Conservation (phyloP, 805 yeast species). For the Candida chauliodis region DNA sequence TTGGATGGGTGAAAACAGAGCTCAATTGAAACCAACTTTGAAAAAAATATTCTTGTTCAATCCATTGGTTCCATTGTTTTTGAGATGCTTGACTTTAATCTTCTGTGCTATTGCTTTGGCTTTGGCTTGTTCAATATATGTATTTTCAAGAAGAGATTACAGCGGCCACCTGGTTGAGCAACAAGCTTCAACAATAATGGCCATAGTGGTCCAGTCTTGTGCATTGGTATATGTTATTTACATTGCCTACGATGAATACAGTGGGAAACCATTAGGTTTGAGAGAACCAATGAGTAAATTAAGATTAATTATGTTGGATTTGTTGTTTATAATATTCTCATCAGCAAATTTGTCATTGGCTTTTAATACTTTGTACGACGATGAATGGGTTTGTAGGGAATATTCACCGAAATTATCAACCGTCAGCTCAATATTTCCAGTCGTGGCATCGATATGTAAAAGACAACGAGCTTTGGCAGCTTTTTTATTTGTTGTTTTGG, state of each 20-base stretch:
- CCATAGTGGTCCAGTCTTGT: conserved; percentile 75
- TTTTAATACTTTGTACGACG: conserved; percentile 77
- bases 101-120: conserved; percentile 69
- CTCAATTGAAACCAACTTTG: conserved; percentile 61
- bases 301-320: conserved; percentile 74
- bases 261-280: conserved; percentile 87
- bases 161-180: conserved; percentile 48
- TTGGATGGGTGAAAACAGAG: conserved; percentile 64
- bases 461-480: conserved; percentile 78
- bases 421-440: conserved; percentile 22
- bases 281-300: conserved; percentile 82
- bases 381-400: conserved; percentile 66
- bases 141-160: conserved; percentile 31
- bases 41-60: conserved; percentile 61
- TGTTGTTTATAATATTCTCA: conserved; percentile 82
- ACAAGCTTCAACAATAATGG: conserved; percentile 91
- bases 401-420: conserved; percentile 12
- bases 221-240: conserved; percentile 76
- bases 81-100: conserved; percentile 49
- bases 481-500: conserved; percentile 69
- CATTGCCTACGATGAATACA: conserved; percentile 87
- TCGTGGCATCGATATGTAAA: conserved; percentile 58
- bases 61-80: conserved; percentile 76
- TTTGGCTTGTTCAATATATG: conserved; percentile 59
- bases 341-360: conserved; percentile 85